Percentiles rank a stretch among this genome's conserved stretches.
Conservation (phyloP, 768 basidiomycete genomes). For the Boletus insuetus region DNA sequence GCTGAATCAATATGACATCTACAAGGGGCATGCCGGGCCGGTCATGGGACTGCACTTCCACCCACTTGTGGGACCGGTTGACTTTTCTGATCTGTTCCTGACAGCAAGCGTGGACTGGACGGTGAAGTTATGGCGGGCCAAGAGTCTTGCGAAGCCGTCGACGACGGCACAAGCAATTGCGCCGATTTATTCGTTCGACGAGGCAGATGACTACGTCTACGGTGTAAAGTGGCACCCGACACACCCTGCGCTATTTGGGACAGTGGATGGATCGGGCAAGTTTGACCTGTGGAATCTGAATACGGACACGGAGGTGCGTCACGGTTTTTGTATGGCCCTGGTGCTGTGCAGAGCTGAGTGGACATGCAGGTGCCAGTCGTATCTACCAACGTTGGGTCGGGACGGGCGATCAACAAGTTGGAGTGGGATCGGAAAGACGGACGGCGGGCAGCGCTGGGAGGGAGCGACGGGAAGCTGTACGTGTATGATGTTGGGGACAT, state of each 20-base stretch:
- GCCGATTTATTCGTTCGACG: constrained; percentile 92
- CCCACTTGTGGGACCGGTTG: constrained; percentile 84
- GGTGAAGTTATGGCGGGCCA: constrained; percentile 92
- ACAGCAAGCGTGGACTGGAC: constrained; percentile 97
- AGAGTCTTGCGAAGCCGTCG: constrained; percentile 71
- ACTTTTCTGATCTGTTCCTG: constrained; percentile 94
- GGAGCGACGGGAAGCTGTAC: constrained; percentile 89
- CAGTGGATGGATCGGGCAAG: constrained; percentile 91
- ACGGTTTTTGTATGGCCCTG: not conserved
- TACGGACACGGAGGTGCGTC: constrained; percentile 87
- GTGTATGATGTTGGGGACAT: constrained; percentile 95
- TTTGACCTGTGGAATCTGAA: constrained; percentile 99
- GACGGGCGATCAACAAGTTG: constrained; percentile 90
- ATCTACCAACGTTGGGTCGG: constrained; percentile 77
- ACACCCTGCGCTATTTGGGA: constrained; percentile 92
- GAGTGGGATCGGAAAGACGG: constrained; percentile 95
- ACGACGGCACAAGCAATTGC: constrained; percentile 51
- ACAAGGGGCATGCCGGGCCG: constrained; percentile 90
- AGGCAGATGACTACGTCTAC: constrained; percentile 98
- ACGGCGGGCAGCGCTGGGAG: constrained; percentile 83
- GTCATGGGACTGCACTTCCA: constrained; percentile 96
- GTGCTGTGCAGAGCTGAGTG: constrained; percentile 1
- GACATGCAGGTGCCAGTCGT: constrained; percentile 77
- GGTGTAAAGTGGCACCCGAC: constrained; percentile 98
- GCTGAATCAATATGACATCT: constrained; percentile 88